Conservation (phyloP, 108 stramenopile species). For the Skeletonema costatum region DNA sequence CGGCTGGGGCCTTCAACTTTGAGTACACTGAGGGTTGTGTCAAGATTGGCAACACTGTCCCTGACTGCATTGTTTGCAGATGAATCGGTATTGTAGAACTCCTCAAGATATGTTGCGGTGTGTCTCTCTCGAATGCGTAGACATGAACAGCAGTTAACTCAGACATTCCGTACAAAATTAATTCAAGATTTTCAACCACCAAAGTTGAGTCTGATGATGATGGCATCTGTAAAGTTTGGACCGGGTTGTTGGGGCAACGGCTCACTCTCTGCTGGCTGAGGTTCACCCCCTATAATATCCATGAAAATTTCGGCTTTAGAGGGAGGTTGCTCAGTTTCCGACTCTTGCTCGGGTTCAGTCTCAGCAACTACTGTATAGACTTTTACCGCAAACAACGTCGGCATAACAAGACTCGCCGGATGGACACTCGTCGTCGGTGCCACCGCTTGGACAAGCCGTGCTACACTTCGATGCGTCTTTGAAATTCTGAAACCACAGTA, state of each 20-base stretch:
- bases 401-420: conserved; percentile 41
- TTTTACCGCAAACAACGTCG: conserved; percentile 25
- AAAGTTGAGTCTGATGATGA: not conserved
- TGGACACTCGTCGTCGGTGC: conserved; percentile 35
- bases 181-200: not conserved
- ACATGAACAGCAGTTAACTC: not conserved
- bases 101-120: not conserved
- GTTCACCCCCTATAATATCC: not conserved
- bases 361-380: conserved; percentile 11
- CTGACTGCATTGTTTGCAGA: not conserved
- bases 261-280: not conserved
- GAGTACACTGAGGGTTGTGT: not conserved
- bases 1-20: not conserved
- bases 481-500: conserved; percentile 76
- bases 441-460: conserved; percentile 44
- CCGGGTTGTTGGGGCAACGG: no score
- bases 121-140: not conserved
- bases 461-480: conserved; percentile 34
- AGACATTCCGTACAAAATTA: not conserved
- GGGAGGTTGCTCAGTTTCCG: not conserved
- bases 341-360: not conserved
- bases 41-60: not conserved
- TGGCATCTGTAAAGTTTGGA: not conserved
- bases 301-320: not conserved
- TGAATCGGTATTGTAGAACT: conserved; percentile 1